phyloP scores from a whole-genome alignment of 2,329 filamentous ascomycete species.

The Colletotrichum sp. region DNA sequence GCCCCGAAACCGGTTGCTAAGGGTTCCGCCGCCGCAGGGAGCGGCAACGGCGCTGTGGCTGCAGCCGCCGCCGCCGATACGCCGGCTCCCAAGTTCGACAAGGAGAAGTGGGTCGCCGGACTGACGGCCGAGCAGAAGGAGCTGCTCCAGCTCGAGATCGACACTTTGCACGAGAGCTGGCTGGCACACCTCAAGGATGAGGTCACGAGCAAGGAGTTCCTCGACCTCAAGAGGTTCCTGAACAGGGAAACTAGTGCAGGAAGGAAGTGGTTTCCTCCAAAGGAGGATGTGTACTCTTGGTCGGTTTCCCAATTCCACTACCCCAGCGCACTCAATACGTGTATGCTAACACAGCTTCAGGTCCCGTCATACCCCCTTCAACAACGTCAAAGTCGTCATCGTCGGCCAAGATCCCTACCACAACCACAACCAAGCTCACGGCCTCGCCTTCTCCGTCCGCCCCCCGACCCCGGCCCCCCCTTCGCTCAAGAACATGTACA shows the following conservation, averaged over 20 bases:
- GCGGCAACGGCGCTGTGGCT: neutral
- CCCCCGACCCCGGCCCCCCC: conserved; percentile 88
- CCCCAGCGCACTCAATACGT: neutral
- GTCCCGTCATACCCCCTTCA: conserved; percentile 91
- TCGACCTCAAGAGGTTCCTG: conserved; percentile 87
- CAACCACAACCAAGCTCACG: conserved; percentile 93
- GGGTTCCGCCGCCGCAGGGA: neutral
- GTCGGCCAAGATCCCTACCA: conserved; percentile 98
- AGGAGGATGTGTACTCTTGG: conserved; percentile 94
- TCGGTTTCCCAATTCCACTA: conserved; percentile 37
- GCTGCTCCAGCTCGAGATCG: conserved; percentile 86
- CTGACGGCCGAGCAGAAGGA: conserved; percentile 83
- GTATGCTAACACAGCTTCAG: conserved; percentile 50
- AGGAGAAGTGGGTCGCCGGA: conserved; percentile 84
- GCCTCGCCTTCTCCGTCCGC: conserved; percentile 92
- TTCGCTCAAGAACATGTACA: conserved; percentile 94
- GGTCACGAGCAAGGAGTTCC: conserved; percentile 77
- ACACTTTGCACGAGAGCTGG: conserved; percentile 92
- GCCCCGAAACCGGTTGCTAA: conserved; percentile 59
- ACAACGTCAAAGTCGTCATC: conserved; percentile 89
- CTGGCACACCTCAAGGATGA: conserved; percentile 88
- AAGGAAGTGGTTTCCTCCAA: conserved; percentile 85
- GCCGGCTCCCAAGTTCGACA: conserved; percentile 72
- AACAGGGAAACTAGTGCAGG: conserved; percentile 75
- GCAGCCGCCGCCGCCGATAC: conserved; percentile 28